A percentile compares a stretch with the other conserved stretches of the same genome.
Conservation (phyloP, 345 rosid genomes). For the Populus euphratica region DNA sequence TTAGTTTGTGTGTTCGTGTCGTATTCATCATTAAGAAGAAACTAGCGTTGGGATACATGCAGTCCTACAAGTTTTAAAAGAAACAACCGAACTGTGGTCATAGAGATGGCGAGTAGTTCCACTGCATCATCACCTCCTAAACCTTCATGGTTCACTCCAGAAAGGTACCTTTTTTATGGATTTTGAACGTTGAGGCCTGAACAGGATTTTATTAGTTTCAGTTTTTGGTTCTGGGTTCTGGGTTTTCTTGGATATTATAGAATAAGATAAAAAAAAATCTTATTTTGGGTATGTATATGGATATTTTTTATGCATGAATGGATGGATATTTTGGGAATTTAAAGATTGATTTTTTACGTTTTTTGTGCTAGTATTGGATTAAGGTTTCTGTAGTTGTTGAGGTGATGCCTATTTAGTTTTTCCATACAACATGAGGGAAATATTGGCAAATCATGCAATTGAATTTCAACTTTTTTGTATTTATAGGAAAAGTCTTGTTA, state of each 20-base stretch:
- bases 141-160: constrained; percentile 83
- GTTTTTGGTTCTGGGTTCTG: background rate
- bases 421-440: background rate
- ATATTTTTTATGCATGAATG: background rate
- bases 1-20: background rate
- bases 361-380: background rate
- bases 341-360: background rate
- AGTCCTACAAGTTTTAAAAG: background rate
- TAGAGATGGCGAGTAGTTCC: constrained; percentile 35
- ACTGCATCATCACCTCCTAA: constrained; percentile 29
- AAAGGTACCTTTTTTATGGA: constrained; percentile 35
- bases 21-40: background rate
- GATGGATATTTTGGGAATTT: background rate
- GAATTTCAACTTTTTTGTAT: background rate
- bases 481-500: background rate
- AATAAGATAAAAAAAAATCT: background rate
- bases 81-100: constrained; percentile 9
- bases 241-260: background rate
- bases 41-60: background rate
- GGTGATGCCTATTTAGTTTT: background rate
- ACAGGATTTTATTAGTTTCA: background rate
- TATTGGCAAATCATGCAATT: background rate
- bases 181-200: background rate
- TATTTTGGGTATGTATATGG: background rate
- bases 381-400: background rate